A percentile compares a stretch with the other conserved stretches of the same genome.
Evolutionary conservation across 1,284 basidiomycete species (phyloP).

Genomic region (Boletus sp.): DNA sequence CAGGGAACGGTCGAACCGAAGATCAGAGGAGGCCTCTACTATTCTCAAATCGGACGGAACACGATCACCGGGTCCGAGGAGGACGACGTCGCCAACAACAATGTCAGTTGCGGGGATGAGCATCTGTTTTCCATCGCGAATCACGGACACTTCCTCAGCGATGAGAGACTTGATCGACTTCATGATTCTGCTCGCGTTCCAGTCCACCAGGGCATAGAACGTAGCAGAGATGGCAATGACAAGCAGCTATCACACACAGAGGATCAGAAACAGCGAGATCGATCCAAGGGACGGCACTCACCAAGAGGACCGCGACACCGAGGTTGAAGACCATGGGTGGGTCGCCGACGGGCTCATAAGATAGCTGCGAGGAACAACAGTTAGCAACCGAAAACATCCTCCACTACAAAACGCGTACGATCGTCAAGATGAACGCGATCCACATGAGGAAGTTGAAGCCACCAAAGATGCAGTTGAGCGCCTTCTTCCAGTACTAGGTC

Average conservation of each 20-base stretch:
- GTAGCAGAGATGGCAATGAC: constrained; percentile 64
- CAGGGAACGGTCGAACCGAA: constrained; percentile 56
- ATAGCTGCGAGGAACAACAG: constrained; percentile 40
- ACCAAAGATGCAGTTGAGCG: constrained; percentile 48
- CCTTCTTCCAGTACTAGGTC: constrained; percentile 45
- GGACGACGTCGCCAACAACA: constrained; percentile 77
- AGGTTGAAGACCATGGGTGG: constrained; percentile 47
- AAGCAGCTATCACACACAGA: constrained; percentile 28
- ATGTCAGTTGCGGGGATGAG: constrained; percentile 73
- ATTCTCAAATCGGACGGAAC: constrained; percentile 81
- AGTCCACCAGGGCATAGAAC: constrained; percentile 39
- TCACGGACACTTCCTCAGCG: constrained; percentile 36
- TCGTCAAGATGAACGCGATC: constrained; percentile 44
- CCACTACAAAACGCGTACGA: constrained; percentile 29
- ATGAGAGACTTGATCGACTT: constrained; percentile 37
- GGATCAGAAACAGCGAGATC: background rate
- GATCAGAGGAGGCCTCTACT: constrained; percentile 47
- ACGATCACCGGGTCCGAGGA: constrained; percentile 70
- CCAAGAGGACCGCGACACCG: constrained; percentile 73
- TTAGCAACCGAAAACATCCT: constrained; percentile 16
- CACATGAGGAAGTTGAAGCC: constrained; percentile 52
- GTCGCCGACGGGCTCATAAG: constrained; percentile 43
- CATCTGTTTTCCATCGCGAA: constrained; percentile 58
- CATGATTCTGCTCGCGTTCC: constrained; percentile 34
- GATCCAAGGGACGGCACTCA: constrained; percentile 46